Evolutionary conservation across 208 protist species (phyloP).

Genomic region (Vickermania ingenoplastis): DNA sequence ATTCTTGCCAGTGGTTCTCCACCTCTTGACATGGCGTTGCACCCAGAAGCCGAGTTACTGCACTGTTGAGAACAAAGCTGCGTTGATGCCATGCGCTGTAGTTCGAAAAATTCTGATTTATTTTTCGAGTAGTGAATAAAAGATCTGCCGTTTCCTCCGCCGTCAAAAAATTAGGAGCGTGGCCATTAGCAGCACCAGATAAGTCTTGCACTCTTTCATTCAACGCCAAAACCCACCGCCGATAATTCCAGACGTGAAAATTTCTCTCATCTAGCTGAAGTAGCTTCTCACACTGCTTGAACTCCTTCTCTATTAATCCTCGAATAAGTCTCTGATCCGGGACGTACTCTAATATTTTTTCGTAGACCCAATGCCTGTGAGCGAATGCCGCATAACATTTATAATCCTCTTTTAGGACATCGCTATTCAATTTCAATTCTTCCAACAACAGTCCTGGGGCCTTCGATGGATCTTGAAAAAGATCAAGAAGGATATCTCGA

Average conservation of each 20-base stretch:
- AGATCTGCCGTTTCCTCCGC: conserved; percentile 49
- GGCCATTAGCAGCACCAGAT: background rate
- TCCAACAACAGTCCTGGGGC: conserved; percentile 16
- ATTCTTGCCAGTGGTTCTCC: background rate
- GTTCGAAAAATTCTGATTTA: conserved; percentile 95
- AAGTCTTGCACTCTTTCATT: background rate
- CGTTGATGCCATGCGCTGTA: conserved; percentile 97
- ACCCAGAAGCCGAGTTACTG: background rate
- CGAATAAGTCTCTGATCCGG: conserved; percentile 8
- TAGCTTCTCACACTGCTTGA: conserved; percentile 54
- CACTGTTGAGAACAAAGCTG: conserved; percentile 32
- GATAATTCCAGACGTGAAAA: conserved; percentile 87
- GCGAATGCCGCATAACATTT: conserved; percentile 86
- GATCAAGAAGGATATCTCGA: conserved; percentile 19
- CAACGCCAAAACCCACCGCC: conserved; percentile 33
- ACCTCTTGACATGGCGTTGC: background rate
- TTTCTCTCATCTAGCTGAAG: conserved; percentile 82
- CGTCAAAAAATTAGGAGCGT: conserved; percentile 17
- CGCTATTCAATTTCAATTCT: conserved; percentile 59
- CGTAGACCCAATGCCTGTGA: conserved; percentile 74
- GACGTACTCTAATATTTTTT: conserved; percentile 17
- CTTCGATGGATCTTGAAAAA: background rate
- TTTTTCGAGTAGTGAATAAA: conserved; percentile 73
- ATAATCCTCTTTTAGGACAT: conserved; percentile 54
- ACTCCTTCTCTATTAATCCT: conserved; percentile 40